Conservation (phyloP, 768 basidiomycete species). For the Exsudoporus frostii region DNA sequence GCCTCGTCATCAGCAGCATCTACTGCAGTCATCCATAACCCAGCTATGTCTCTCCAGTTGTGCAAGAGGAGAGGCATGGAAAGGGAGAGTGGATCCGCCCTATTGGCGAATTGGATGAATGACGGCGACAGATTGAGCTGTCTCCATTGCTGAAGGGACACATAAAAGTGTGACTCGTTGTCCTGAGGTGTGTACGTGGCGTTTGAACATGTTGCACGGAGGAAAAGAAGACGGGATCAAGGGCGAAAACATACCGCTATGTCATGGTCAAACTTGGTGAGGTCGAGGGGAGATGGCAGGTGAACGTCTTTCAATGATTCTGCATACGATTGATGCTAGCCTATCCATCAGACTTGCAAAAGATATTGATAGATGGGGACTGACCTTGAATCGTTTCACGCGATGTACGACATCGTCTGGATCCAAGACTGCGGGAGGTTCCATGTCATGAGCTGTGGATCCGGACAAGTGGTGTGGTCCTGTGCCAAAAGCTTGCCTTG, state of each 20-base stretch:
- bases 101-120: constrained; percentile 67
- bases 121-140: constrained; percentile 77
- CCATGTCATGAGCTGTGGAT: constrained; percentile 8
- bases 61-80: constrained; percentile 82
- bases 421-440: constrained; percentile 1
- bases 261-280: constrained; percentile 56
- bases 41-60: constrained; percentile 68
- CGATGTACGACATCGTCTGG: constrained; percentile 31
- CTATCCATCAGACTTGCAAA: background rate
- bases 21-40: constrained; percentile 60
- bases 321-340: constrained; percentile 72
- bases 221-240: background rate
- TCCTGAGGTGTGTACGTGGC: constrained; percentile 44
- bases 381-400: constrained; percentile 52
- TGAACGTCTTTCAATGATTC: constrained; percentile 67
- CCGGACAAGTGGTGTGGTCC: background rate
- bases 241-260: constrained; percentile 39
- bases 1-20: constrained; percentile 68
- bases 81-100: constrained; percentile 56
- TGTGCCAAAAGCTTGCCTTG: background rate
- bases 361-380: background rate
- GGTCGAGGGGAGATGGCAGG: constrained; percentile 59
- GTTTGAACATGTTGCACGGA: background rate
- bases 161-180: constrained; percentile 74
- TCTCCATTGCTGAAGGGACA: constrained; percentile 69